These are phyloP conservation scores for Malbranchea zuffiana DNA, from an alignment of 2,329 filamentous ascomycete species.

Conservation along the genomic window DNA sequence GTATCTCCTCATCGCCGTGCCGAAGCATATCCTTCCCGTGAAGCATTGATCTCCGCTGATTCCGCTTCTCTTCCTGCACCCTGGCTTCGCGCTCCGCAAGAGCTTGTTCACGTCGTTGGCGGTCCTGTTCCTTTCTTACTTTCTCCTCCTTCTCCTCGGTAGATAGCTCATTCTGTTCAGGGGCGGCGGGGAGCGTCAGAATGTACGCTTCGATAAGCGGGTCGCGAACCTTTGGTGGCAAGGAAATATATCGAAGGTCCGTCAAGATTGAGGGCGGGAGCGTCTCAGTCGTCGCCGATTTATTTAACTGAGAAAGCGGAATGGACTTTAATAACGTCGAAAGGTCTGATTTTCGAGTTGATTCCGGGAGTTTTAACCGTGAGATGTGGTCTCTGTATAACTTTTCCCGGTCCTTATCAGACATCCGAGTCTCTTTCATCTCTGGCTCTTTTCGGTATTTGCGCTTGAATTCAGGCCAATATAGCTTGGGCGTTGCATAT, in stretches of 20 bases:
- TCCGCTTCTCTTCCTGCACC: slow-evolving; percentile 35
- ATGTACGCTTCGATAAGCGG: slow-evolving; percentile 36
- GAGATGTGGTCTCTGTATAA: slow-evolving; percentile 39
- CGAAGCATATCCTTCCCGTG: slow-evolving; percentile 33
- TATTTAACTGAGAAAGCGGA: slow-evolving; percentile 31
- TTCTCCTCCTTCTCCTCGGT: slow-evolving; percentile 29
- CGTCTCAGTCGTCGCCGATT: slow-evolving; percentile 29
- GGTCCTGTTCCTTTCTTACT: slow-evolving; percentile 29
- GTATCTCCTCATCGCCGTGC: slow-evolving; percentile 36
- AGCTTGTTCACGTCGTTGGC: slow-evolving; percentile 36
- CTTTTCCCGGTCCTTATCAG: slow-evolving; percentile 41
- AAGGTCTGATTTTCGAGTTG: slow-evolving; percentile 37
- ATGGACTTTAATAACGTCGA: slow-evolving; percentile 35
- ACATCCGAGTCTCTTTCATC: slow-evolving; percentile 47
- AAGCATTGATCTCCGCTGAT: slow-evolving; percentile 29
- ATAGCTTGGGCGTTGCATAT: slow-evolving; percentile 79
- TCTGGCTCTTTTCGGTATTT: slow-evolving; percentile 73
- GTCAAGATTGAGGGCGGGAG: slow-evolving; percentile 34
- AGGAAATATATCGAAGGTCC: slow-evolving; percentile 36
- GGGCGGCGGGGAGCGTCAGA: slow-evolving; percentile 31
- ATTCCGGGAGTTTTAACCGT: slow-evolving; percentile 37
- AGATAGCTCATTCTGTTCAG: slow-evolving; percentile 27
- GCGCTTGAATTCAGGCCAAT: slow-evolving; percentile 92
- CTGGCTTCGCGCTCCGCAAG: slow-evolving; percentile 34
- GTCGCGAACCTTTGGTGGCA: slow-evolving; percentile 30